Base-by-base conservation (phyloP, 2,329 filamentous ascomycete genomes). In the Hymenoscyphus occultus region DNA sequence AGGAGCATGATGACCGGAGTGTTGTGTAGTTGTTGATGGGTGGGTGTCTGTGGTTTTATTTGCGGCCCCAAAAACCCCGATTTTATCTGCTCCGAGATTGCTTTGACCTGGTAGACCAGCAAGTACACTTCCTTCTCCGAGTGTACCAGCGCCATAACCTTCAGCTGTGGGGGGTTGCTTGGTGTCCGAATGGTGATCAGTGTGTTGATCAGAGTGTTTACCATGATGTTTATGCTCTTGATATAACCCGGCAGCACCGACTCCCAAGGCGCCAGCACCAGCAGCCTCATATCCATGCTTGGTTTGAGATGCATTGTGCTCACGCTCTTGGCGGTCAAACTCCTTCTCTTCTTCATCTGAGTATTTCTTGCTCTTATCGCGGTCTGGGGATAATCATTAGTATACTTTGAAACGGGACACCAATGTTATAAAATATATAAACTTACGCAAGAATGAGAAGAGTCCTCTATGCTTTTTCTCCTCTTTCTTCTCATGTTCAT, bases 351-450 rank as follows among this genome's bases (percentile, higher is more conserved):
- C 70, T 40, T 72, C 70, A 32, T 62, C 62, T 9, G 69, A 68
- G 54, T 72, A 71, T 56, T 70, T 72, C 64, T 71, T 72, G 42
- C 60, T 70, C 65, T 73, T 73, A 58, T 73, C 70, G 5, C 69
- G 71, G 56, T 73, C 71, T 72, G 54, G 28, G 28, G 28, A 6
- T 32, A 9, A 39, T 39, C n/a, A 4, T 59, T 42, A 42, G n/a
- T 64, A 59, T 63, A 68, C 2, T n/a, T n/a, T 48, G 42, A 51
- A 12, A 51, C 5, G 19, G 16, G 42, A 28, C 2, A 28, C 28
- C 28, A 28, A 28, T 22, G 1, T 22, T 22, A 22, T 22, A 22
- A 22, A 22, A 28, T 28, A 51, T 22, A n/a, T 56, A 39, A 39
- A 35, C 70, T 67, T 67, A 73, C 71, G 70, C 3, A 73, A 61